A percentile compares a stretch with the other conserved stretches of the same genome.
These are phyloP conservation scores for Diaporthe sp. DNA, from an alignment of 2,329 filamentous ascomycete genomes.

Conservation along the genomic window DNA sequence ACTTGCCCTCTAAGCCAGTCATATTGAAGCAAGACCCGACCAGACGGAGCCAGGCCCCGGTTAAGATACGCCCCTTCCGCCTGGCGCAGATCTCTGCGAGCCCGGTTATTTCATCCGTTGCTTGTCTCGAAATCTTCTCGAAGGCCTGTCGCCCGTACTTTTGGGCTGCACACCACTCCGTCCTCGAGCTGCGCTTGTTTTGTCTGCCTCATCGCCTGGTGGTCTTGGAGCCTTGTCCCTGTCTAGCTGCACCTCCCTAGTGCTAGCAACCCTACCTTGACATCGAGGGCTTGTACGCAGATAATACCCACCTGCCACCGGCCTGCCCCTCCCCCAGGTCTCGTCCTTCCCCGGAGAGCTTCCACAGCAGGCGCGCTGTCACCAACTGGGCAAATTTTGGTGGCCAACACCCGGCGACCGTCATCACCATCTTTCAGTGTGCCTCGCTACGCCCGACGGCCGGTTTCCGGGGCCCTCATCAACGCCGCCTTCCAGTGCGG, in stretches of 20 bases:
- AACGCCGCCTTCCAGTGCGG: constrained; percentile 16
- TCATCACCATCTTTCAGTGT: constrained; percentile 15
- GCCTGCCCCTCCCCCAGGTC: constrained; percentile 32
- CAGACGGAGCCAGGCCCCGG: constrained; percentile 26
- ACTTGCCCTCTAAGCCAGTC: constrained; percentile 9
- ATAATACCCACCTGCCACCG: constrained; percentile 28
- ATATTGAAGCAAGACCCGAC: constrained; percentile 27
- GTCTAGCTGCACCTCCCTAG: constrained; percentile 23
- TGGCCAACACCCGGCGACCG: constrained; percentile 14
- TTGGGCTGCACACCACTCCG: constrained; percentile 14
- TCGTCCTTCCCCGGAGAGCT: constrained; percentile 15
- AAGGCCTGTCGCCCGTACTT: constrained; percentile 4
- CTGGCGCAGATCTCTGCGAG: constrained; percentile 23
- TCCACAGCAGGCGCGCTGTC: constrained; percentile 27
- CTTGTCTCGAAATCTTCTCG: constrained; percentile 23
- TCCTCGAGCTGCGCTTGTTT: constrained; percentile 14
- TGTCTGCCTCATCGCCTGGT: constrained; percentile 25
- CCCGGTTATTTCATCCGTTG: constrained; percentile 17
- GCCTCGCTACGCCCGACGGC: constrained; percentile 30
- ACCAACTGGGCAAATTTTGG: constrained; percentile 20
- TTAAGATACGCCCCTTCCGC: constrained; percentile 23
- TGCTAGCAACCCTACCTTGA: constrained; percentile 34
- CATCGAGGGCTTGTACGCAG: constrained; percentile 21
- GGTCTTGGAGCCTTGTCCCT: constrained; percentile 35
- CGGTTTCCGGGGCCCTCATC: constrained; percentile 19